Evolutionary conservation across 345 rosid species (phyloP).

Genomic region (Mallotus nudiflorus): DNA sequence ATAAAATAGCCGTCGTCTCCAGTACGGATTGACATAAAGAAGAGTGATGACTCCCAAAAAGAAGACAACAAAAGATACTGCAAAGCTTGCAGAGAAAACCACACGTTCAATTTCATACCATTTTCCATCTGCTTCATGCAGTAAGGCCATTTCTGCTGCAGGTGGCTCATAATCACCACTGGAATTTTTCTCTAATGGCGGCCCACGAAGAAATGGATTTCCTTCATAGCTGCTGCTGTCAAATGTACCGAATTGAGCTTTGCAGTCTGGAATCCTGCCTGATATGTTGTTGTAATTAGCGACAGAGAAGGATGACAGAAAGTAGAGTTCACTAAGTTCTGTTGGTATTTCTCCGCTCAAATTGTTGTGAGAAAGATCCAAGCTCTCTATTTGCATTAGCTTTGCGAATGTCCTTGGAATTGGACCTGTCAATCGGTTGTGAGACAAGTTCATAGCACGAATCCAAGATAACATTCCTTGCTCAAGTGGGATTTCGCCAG

Average conservation of each 20-base stretch:
- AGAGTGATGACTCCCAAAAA: too few species aligned
- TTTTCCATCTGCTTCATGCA: too few species aligned
- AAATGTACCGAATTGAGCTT: too few species aligned
- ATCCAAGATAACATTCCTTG: background rate
- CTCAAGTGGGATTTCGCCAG: background rate
- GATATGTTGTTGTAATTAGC: constrained; percentile 13
- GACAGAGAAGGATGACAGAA: background rate
- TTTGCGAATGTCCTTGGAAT: background rate
- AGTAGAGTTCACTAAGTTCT: background rate
- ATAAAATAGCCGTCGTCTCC: too few species aligned
- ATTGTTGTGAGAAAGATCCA: constrained; percentile 1
- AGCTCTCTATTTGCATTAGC: background rate
- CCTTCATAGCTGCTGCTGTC: background rate
- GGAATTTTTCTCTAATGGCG: background rate
- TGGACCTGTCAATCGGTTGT: background rate
- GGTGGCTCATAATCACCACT: too few species aligned
- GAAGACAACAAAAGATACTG: too few species aligned
- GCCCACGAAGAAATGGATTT: constrained; percentile 3
- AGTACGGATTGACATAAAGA: too few species aligned
- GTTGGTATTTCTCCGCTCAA: too few species aligned
- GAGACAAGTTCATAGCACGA: constrained; percentile 1
- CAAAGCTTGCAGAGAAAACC: background rate
- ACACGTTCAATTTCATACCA: too few species aligned
- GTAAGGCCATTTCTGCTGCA: too few species aligned
- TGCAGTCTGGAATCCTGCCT: background rate